Conservation (phyloP, 192 early-diverging fungal species). For the Paraglomus occultum region DNA sequence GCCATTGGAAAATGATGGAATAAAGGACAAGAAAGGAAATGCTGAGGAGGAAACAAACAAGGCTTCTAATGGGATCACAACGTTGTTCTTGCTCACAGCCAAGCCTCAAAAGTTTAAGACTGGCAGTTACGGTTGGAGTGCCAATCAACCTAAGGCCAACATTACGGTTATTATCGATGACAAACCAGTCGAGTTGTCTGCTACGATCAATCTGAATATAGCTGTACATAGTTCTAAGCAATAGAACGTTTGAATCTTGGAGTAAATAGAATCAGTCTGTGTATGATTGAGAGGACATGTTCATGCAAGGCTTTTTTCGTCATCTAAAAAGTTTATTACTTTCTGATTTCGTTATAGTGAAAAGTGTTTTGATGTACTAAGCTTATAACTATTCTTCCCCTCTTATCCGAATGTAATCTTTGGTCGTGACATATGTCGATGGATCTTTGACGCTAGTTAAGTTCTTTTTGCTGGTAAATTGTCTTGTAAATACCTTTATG, state of each 20-base stretch:
- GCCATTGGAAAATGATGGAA: neutral
- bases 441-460: no score
- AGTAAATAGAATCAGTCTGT: no score
- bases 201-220: constrained; percentile 27
- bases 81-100: constrained; percentile 15
- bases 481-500: no score
- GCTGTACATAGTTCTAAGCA: constrained; percentile 25
- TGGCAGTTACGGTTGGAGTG: constrained; percentile 23
- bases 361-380: no score
- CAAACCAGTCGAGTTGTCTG: constrained; percentile 26
- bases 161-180: constrained; percentile 27
- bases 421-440: no score
- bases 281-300: no score
- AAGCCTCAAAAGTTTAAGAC: constrained; percentile 15
- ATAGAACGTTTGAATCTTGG: neutral
- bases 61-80: constrained; percentile 8
- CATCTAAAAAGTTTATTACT: no score
- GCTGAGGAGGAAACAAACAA: constrained; percentile 10
- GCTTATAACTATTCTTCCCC: no score
- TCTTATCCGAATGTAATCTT: no score
- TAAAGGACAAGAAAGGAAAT: neutral
- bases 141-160: constrained; percentile 4
- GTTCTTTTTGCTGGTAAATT: no score
- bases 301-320: no score
- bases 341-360: no score